These are phyloP conservation scores for Colletotrichum aenigma DNA, from an alignment of 2,329 filamentous ascomycete genomes.

Conservation along the genomic window DNA sequence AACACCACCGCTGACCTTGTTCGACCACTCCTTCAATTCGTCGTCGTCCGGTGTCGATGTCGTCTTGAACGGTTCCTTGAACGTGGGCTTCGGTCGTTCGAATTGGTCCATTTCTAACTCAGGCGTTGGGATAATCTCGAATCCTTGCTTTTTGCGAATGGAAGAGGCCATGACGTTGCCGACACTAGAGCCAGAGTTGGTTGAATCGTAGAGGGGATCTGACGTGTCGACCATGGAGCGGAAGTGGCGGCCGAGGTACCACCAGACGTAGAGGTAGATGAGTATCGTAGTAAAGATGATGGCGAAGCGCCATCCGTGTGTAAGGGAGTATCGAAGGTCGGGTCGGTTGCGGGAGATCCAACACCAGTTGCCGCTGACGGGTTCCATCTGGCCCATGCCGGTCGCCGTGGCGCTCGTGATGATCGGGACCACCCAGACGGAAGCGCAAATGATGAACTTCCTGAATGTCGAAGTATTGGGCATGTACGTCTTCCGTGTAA, in stretches of 20 bases:
- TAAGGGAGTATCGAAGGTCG: constrained; percentile 46
- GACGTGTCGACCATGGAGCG: constrained; percentile 15
- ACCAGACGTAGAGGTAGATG: constrained; percentile 47
- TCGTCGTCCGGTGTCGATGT: background rate
- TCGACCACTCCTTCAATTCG: background rate
- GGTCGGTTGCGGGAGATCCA: constrained; percentile 44
- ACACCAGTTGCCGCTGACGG: constrained; percentile 51
- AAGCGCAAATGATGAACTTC: constrained; percentile 36
- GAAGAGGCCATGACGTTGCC: background rate
- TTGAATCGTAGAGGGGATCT: background rate
- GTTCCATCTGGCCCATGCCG: constrained; percentile 28
- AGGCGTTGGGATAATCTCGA: background rate
- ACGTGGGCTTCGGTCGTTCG: background rate
- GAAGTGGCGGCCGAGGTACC: constrained; percentile 32
- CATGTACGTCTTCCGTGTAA: constrained; percentile 37
- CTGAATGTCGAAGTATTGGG: constrained; percentile 30
- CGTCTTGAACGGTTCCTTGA: background rate
- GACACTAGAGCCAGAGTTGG: background rate
- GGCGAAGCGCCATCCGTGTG: constrained; percentile 48
- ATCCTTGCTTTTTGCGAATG: constrained; percentile 12
- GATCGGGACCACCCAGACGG: constrained; percentile 44
- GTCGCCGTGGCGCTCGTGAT: constrained; percentile 37
- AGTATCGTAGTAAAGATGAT: constrained; percentile 43
- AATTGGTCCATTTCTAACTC: constrained; percentile 12
- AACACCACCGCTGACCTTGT: background rate